A percentile compares a stretch with the other conserved stretches of the same genome.
Conservation (phyloP, 306 rosid species). For the Pyrus betulifolia region DNA sequence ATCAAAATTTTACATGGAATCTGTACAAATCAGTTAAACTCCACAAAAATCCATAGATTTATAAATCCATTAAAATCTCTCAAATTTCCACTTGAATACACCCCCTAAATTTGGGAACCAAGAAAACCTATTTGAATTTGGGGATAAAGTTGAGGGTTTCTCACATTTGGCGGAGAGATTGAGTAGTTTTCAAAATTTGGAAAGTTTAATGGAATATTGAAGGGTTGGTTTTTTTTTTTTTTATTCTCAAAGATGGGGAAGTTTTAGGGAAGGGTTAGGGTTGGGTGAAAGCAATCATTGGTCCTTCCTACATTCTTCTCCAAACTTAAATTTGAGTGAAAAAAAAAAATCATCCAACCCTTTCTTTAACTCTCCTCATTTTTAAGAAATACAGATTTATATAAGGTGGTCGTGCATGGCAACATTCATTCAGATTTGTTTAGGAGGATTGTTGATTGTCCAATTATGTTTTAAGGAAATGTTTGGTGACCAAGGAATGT, state of each 20-base stretch:
- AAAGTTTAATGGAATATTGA: not conserved
- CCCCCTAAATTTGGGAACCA: not conserved
- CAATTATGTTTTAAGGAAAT: too few relatives aligned
- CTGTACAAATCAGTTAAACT: too few relatives aligned
- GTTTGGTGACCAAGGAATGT: not conserved
- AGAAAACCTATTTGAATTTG: not conserved
- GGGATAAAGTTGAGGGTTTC: not conserved
- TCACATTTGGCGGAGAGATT: not conserved
- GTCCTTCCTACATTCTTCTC: not conserved
- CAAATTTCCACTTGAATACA: too few relatives aligned
- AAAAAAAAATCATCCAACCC: not conserved
- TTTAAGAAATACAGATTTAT: not conserved
- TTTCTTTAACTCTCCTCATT: not conserved
- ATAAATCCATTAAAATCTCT: too few relatives aligned
- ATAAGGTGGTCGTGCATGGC: not conserved
- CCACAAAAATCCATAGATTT: too few relatives aligned
- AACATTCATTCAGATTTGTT: not conserved
- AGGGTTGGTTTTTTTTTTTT: not conserved
- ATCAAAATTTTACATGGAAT: too few relatives aligned
- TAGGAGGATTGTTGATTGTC: not conserved
- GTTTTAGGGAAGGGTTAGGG: not conserved
- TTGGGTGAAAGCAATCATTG: not conserved
- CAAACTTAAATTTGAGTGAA: not conserved
- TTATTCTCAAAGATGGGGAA: not conserved
- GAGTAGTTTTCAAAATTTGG: not conserved